Base-by-base conservation (phyloP, 768 basidiomycete genomes). In the Pholiota conissans region DNA sequence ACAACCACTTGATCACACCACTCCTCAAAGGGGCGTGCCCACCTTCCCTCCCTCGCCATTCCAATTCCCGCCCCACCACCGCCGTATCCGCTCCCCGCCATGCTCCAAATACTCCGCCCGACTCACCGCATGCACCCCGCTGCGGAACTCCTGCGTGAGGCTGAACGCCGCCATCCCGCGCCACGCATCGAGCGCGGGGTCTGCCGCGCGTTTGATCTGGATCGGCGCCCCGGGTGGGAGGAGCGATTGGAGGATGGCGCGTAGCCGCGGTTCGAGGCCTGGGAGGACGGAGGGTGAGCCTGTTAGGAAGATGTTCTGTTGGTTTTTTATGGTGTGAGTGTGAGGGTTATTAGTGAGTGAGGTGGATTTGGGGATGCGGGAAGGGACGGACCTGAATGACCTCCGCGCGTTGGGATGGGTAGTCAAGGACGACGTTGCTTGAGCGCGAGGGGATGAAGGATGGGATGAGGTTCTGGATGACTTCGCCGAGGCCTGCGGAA, bases 61-160 rank as follows among this genome's bases (percentile, higher is more conserved):
- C 87, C 89, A 91, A 69, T 98, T 98, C 6, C 95, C 88, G 69
- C 93, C 93, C 84, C 89, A 92, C 90, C 97, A 97, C 67, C 81
- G 81, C 71, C 88, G 91, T 58, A 95, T 78, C 59, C 92, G 81
- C 71, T 97, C 95, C 1, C 84, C 85, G 0, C 97, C 96, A 73
- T 85, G 83, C 70, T 99, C 97, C 7, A 93, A 86, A 63, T 98
- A 99, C 69, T 98, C 92, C 4, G 81, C 84, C 63, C 77, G 80
- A 14, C 88, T 91, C 35, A 54, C 29, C 7, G n/a, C 53, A 13
- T 96, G 82, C 2, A 83, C 79, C 1, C 84, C 81, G 29, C 67
- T 69, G 45, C 63, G 48, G 64, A 90, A 87, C 57, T 79, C 83
- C 0, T 76, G 73, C n/a, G 82, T 83, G 61, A 69, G 71, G 35